Percentiles rank a stretch among this genome's conserved stretches.
phyloP scores from a whole-genome alignment of 1,284 basidiomycete genomes.

The Leccinum insigne region DNA sequence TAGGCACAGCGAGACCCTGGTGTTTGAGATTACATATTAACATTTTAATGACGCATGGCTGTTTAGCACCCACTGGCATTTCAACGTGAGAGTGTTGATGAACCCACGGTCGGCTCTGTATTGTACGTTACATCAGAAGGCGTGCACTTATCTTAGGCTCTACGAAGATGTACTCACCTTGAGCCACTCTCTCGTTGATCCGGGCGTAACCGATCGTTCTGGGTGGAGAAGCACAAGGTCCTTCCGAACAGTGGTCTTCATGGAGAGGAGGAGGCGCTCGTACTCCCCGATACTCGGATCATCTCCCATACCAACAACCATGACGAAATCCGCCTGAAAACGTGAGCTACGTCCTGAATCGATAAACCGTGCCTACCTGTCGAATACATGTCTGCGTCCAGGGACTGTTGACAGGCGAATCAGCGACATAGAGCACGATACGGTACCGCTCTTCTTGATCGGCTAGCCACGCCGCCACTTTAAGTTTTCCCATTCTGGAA shows the following conservation, averaged over 20 bases:
- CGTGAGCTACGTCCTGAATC: conserved; percentile 8
- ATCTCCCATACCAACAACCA: conserved; percentile 95
- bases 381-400: conserved; percentile 99
- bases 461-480: conserved; percentile 91
- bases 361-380: conserved; percentile 55
- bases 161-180: conserved; percentile 56
- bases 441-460: conserved; percentile 93
- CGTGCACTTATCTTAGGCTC: not conserved
- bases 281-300: conserved; percentile 91
- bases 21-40: conserved; percentile 5
- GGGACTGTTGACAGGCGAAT: conserved; percentile 88
- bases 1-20: conserved; percentile 64
- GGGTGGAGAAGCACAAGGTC: conserved; percentile 95
- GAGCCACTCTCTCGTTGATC: conserved; percentile 96
- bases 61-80: conserved; percentile 57
- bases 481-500: conserved; percentile 92
- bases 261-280: conserved; percentile 87
- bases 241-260: conserved; percentile 98
- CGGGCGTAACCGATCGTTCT: conserved; percentile 86
- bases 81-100: conserved; percentile 93
- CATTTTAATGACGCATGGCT: not conserved
- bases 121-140: conserved; percentile 6
- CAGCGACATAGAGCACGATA: conserved; percentile 92
- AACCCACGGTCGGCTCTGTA: conserved; percentile 90
- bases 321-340: conserved; percentile 89